A percentile compares a stretch with the other conserved stretches of the same genome.
These are phyloP conservation scores for Ceratocystiopsis brevicomis DNA, from an alignment of 2,329 filamentous ascomycete species.

Conservation along the genomic window DNA sequence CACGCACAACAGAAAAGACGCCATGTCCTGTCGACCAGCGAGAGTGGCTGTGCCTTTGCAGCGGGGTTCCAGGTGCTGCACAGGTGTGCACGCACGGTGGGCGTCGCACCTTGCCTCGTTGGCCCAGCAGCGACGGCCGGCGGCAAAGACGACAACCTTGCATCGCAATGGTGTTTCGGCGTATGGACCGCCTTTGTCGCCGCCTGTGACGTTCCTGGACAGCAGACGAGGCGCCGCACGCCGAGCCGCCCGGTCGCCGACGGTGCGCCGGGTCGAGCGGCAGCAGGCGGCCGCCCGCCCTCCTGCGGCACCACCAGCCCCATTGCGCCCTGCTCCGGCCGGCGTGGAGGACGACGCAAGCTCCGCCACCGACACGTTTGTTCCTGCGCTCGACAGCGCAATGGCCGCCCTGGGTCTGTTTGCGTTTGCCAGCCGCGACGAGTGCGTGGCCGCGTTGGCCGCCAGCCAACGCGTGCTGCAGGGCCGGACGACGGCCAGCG, in stretches of 20 bases:
- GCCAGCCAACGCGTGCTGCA: background rate
- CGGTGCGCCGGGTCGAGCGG: background rate
- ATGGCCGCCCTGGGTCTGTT: background rate
- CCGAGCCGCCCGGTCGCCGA: background rate
- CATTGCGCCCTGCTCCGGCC: too few relatives aligned
- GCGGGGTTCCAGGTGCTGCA: too few relatives aligned
- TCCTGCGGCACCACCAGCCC: background rate
- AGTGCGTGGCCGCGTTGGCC: slow-evolving; percentile 2
- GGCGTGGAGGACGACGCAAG: background rate
- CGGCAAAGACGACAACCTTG: too few relatives aligned
- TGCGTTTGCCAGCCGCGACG: background rate
- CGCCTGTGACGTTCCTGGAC: too few relatives aligned
- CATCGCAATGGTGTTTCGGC: too few relatives aligned
- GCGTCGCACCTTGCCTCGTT: too few relatives aligned
- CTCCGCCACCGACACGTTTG: background rate
- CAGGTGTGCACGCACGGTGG: too few relatives aligned
- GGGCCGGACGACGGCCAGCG: background rate
- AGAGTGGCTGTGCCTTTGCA: too few relatives aligned
- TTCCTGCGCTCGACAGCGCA: background rate
- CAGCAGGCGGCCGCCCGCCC: background rate
- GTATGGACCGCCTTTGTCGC: too few relatives aligned
- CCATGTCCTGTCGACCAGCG: too few relatives aligned
- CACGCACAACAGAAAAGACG: too few relatives aligned
- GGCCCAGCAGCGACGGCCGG: too few relatives aligned
- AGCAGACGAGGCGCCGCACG: background rate